A percentile compares a stretch with the other conserved stretches of the same genome.
Conservation (phyloP, 2,329 filamentous ascomycete species). For the Lachnellula suecica region DNA sequence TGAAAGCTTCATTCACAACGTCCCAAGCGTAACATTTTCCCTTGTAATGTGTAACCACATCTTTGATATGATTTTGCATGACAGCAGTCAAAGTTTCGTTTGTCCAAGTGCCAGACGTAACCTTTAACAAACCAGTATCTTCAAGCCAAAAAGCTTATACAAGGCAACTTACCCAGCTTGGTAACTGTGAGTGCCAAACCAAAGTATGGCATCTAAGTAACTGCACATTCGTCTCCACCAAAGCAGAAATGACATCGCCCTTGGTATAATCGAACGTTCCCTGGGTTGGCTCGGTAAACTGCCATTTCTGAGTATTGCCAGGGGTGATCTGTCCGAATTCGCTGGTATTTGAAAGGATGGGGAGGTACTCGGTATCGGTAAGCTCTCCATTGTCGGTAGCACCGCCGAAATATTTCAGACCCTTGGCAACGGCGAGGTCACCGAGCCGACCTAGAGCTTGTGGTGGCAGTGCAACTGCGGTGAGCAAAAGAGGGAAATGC, state of each 20-base stretch:
- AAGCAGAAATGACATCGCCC: slow-evolving; percentile 53
- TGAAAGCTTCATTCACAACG: slow-evolving; percentile 64
- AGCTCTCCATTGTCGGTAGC: slow-evolving; percentile 58
- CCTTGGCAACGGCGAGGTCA: slow-evolving; percentile 51
- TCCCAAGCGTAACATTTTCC: slow-evolving; percentile 64
- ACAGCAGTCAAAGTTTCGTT: slow-evolving; percentile 54
- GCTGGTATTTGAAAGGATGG: slow-evolving; percentile 51
- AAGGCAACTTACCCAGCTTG: slow-evolving; percentile 51
- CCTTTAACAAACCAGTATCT: slow-evolving; percentile 16
- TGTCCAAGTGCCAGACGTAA: slow-evolving; percentile 52
- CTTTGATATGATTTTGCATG: slow-evolving; percentile 60
- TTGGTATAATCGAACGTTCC: slow-evolving; percentile 56
- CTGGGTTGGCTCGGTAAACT: slow-evolving; percentile 56
- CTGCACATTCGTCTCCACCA: slow-evolving; percentile 49
- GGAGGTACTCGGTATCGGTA: slow-evolving; percentile 47
- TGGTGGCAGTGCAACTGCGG: slow-evolving; percentile 9
- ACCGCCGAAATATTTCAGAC: slow-evolving; percentile 55
- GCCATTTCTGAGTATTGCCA: slow-evolving; percentile 65
- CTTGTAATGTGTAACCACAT: slow-evolving; percentile 58
- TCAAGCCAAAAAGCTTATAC: too few species aligned
- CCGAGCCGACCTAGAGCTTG: slow-evolving; percentile 19
- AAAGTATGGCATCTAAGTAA: slow-evolving; percentile 62
- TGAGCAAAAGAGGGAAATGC: slow-evolving; percentile 2
- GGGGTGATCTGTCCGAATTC: slow-evolving; percentile 67
- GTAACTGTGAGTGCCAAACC: slow-evolving; percentile 51